Conservation (phyloP, 192 early-diverging fungal species). For the Backusella morwellensis region DNA sequence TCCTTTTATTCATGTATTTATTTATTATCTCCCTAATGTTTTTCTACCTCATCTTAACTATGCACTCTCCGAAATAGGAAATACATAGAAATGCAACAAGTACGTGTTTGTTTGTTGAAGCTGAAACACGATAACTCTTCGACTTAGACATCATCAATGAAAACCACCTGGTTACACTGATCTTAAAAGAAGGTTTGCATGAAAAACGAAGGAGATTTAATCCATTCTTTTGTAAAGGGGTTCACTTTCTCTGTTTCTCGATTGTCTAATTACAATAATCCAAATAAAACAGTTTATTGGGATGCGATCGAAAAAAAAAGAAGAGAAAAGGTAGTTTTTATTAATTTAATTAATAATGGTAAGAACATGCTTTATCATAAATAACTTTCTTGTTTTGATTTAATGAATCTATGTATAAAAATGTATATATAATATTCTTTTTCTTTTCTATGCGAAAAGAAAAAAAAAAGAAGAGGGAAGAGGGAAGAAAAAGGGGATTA, state of each 20-base stretch:
- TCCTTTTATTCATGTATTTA: neutral
- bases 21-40: neutral
- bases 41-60: no score
- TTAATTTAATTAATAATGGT: neutral
- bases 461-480: neutral
- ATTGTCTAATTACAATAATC: no score
- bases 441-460: neutral
- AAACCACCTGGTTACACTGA: neutral
- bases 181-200: neutral
- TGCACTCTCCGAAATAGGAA: no score
- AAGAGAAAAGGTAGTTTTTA: neutral
- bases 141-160: neutral
- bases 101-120: neutral
- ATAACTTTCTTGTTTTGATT: neutral
- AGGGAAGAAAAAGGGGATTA: neutral
- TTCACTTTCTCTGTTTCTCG: neutral
- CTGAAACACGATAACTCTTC: neutral
- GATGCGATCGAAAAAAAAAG: neutral
- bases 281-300: no score
- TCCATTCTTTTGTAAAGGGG: neutral
- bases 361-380: neutral
- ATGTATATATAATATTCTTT: neutral
- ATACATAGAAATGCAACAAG: neutral
- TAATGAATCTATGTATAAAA: neutral
- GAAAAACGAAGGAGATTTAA: neutral